These are phyloP conservation scores for Atalantia buxifolia DNA, from an alignment of 345 rosid species.

Conservation along the genomic window DNA sequence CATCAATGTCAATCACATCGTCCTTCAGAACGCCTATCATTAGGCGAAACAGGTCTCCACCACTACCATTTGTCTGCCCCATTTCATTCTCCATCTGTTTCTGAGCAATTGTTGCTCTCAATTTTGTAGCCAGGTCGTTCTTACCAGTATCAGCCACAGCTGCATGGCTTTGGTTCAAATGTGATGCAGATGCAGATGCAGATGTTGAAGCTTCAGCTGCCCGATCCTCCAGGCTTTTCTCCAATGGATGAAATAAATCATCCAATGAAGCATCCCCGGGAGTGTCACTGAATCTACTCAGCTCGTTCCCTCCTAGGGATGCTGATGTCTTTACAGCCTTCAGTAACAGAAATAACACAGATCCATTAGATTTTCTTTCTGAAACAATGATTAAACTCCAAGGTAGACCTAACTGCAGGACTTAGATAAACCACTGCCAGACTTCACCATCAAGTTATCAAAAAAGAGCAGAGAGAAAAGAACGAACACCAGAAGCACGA, in stretches of 20 bases:
- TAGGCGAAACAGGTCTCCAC: conserved; percentile 74
- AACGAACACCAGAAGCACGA: neutral
- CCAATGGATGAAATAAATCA: conserved; percentile 87
- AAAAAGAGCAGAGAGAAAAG: neutral
- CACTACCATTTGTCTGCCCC: conserved; percentile 81
- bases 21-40: conserved; percentile 90
- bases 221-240: conserved; percentile 51
- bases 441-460: neutral
- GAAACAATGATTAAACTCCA: neutral
- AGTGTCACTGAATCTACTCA: conserved; percentile 87
- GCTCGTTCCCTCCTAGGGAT: conserved; percentile 58
- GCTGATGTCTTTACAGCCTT: conserved; percentile 62
- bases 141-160: conserved; percentile 61
- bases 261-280: conserved; percentile 97
- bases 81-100: conserved; percentile 86
- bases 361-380: conserved; percentile 10
- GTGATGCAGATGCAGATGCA: conserved; percentile 64
- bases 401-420: conserved; percentile 5
- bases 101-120: conserved; percentile 92
- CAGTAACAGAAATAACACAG: conserved; percentile 16
- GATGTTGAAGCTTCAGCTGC: conserved; percentile 84
- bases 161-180: conserved; percentile 56
- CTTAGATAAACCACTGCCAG: neutral
- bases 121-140: conserved; percentile 80
- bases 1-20: conserved; percentile 90